Conservation (phyloP, 139 green algal species). For the Chlorella sp. region DNA sequence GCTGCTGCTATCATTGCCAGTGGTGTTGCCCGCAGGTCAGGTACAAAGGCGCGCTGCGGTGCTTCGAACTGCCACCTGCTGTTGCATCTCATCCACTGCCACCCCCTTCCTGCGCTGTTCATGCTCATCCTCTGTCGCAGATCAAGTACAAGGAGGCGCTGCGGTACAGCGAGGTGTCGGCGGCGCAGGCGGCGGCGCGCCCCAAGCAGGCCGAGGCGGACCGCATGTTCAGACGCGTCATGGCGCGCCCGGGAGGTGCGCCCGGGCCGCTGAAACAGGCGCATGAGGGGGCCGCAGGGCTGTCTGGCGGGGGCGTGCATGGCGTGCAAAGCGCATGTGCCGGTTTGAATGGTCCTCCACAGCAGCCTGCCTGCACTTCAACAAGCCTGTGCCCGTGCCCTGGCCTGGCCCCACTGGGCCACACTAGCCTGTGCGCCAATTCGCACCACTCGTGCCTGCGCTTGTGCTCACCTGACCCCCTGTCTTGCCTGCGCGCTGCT, state of each 20-base stretch:
- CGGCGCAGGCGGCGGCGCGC: conserved; percentile 14
- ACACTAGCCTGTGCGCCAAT: too few relatives aligned
- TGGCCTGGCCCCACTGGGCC: neutral
- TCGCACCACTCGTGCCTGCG: too few relatives aligned
- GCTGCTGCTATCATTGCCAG: neutral
- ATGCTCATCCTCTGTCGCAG: conserved; percentile 13
- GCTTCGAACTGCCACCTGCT: neutral
- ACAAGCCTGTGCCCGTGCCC: neutral
- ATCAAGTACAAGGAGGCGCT: conserved; percentile 40
- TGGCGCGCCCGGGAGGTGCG: conserved; percentile 39
- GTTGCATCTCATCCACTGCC: neutral
- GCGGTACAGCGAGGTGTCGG: conserved; percentile 42
- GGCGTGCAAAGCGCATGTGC: neutral
- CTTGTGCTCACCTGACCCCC: neutral
- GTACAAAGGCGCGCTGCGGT: neutral
- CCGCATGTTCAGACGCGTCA: conserved; percentile 55
- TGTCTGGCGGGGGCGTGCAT: neutral
- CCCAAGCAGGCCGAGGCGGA: conserved; percentile 38
- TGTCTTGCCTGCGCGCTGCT: neutral
- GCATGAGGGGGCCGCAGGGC: neutral
- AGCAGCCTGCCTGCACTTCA: neutral
- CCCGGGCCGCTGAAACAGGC: too few relatives aligned
- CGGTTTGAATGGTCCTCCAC: neutral
- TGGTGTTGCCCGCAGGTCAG: neutral
- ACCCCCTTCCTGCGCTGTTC: conserved; percentile 38